A percentile compares a stretch with the other conserved stretches of the same genome.
Evolutionary conservation across 306 rosid genomes (phyloP).

Genomic region (Trifolium fragiferum): DNA sequence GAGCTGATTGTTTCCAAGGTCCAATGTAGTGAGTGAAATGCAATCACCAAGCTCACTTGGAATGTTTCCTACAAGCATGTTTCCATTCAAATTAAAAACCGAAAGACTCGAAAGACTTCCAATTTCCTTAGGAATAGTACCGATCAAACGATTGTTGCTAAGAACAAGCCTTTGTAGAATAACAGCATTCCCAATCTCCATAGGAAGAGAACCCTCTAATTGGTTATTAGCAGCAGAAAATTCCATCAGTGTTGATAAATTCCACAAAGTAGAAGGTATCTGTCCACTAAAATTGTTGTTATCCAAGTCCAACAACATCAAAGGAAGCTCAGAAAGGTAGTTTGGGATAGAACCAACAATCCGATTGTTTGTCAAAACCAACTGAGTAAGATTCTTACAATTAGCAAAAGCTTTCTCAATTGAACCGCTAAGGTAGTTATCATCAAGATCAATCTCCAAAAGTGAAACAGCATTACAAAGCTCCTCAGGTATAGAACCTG

Average conservation of each 20-base stretch:
- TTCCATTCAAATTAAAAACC: slow-evolving; percentile 78
- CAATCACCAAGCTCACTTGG: slow-evolving; percentile 74
- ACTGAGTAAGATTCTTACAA: slow-evolving; percentile 74
- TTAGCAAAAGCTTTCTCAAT: slow-evolving; percentile 62
- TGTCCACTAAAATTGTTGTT: slow-evolving; percentile 81
- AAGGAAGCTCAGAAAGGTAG: slow-evolving; percentile 80
- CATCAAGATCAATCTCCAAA: slow-evolving; percentile 71
- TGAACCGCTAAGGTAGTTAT: slow-evolving; percentile 69
- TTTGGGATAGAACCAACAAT: slow-evolving; percentile 75
- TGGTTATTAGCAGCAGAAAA: slow-evolving; percentile 84
- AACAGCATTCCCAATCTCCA: slow-evolving; percentile 74
- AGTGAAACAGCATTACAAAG: slow-evolving; percentile 79
- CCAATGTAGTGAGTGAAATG: slow-evolving; percentile 71
- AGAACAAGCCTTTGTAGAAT: slow-evolving; percentile 74
- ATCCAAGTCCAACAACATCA: slow-evolving; percentile 81
- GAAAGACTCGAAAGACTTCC: slow-evolving; percentile 74
- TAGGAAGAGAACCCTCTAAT: slow-evolving; percentile 71
- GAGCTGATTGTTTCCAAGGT: slow-evolving; percentile 81
- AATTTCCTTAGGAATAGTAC: slow-evolving; percentile 75
- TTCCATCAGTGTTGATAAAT: slow-evolving; percentile 64
- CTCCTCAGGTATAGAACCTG: slow-evolving; percentile 74
- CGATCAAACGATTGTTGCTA: slow-evolving; percentile 66
- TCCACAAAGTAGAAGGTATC: slow-evolving; percentile 73
- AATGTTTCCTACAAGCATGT: slow-evolving; percentile 75
- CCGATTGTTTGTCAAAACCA: slow-evolving; percentile 71